Base-by-base conservation (phyloP, 2,329 filamentous ascomycete genomes). In the Xylaria sp. region DNA sequence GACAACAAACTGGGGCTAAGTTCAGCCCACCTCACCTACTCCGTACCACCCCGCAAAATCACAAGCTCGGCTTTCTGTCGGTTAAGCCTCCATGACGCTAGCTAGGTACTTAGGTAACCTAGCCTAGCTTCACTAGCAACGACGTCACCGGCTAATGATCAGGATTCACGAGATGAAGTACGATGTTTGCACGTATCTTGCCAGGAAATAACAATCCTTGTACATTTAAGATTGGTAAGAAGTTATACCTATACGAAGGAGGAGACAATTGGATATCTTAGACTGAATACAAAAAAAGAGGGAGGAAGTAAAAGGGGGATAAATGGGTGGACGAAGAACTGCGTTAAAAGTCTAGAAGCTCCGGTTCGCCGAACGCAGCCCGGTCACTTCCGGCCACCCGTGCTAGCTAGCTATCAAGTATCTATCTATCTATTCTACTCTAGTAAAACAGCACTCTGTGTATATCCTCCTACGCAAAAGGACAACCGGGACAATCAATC, bases 21-120 rank as follows among this genome's bases (percentile, higher is more conserved):
- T 28, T 41, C 41, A 63, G 13, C 39, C 31, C 69, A 66, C 41
- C 28, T 28, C 33, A 36, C 6, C 33, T 10, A 36, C 33, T 10
- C 33, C 7, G 28, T 28, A 28, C 28, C 33, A 36, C 84, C 84
- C 84, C 84, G 84, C 84, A 86, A 83, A 83, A 84, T 87, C 85
- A 86, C 85, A 86, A 86, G 85, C 85, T 86, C 84, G 84, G 84
- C 82, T 83, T 78, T 74, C 77, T 70, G 79, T 86, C 85, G 84
- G 84, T 79, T 84, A 84, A 79, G 74, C 69, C 43, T 71, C 43
- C 62, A 64, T 63, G n/a, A 69, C 7, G 63, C 61, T 69, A 69
- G 28, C 28, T 28, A 28, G 28, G 28, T 5, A 28, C 2, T 3
- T 28, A 28, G 2, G 28, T 28, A 28, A 28, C 33, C 23, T 57